These are phyloP conservation scores for Phytopythium aichiense DNA, from an alignment of 352 stramenopile genomes.

Conservation along the genomic window DNA sequence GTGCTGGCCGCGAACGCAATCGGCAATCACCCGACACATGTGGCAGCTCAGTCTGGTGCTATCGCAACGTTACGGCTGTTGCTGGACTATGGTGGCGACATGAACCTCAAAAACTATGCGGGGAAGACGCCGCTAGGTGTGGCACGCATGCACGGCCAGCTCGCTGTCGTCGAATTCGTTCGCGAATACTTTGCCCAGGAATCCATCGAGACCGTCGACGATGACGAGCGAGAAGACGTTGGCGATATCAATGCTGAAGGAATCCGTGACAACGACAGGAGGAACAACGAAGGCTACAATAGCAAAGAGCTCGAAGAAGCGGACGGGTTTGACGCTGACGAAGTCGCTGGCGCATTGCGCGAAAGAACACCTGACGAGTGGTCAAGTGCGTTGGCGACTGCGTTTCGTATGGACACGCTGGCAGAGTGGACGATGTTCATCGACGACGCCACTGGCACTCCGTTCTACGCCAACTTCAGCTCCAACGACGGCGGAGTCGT, in stretches of 20 bases:
- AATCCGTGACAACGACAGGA: background rate
- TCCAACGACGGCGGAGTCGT: constrained; percentile 13
- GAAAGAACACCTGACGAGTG: constrained; percentile 39
- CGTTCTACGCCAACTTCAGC: constrained; percentile 33
- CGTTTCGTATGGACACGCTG: constrained; percentile 51
- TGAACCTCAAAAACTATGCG: constrained; percentile 85
- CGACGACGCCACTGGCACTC: constrained; percentile 39
- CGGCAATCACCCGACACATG: constrained; percentile 69
- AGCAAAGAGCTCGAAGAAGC: constrained; percentile 3
- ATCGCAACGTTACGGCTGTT: constrained; percentile 68
- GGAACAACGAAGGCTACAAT: constrained; percentile 7
- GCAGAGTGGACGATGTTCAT: constrained; percentile 79
- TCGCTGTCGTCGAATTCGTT: constrained; percentile 56
- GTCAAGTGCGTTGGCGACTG: constrained; percentile 26
- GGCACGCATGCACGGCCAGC: constrained; percentile 65
- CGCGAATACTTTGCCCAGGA: constrained; percentile 58
- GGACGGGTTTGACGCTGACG: constrained; percentile 11
- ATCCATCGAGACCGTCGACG: constrained; percentile 1
- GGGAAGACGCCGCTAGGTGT: constrained; percentile 73
- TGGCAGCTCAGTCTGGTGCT: constrained; percentile 55
- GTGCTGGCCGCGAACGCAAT: constrained; percentile 50
- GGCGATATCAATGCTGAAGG: background rate
- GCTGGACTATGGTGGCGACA: constrained; percentile 72
- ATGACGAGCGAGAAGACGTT: constrained; percentile 9
- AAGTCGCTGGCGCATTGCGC: constrained; percentile 9